Conservation (phyloP, 306 rosid species). For the Dalbergia oliveri region DNA sequence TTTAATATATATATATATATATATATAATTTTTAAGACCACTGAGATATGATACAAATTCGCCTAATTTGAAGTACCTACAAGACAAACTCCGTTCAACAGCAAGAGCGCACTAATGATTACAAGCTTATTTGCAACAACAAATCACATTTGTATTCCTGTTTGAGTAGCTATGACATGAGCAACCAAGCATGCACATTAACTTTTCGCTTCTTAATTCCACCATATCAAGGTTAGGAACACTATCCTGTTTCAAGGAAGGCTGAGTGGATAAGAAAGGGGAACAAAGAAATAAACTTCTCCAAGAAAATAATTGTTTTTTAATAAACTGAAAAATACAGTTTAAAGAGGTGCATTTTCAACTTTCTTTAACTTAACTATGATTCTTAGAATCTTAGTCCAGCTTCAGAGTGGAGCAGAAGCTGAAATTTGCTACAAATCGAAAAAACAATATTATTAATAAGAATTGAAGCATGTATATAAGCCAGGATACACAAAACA, state of each 20-base stretch:
- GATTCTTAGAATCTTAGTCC: background rate
- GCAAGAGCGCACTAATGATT: background rate
- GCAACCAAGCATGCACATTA: background rate
- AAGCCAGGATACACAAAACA: background rate
- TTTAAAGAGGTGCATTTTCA: background rate
- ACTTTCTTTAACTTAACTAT: background rate
- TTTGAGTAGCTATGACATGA: constrained; percentile 4
- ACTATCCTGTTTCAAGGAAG: background rate
- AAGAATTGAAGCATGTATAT: background rate
- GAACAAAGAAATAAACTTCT: background rate
- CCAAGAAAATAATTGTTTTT: background rate
- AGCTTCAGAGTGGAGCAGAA: no score
- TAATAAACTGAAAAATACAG: background rate
- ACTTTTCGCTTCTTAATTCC: constrained; percentile 1
- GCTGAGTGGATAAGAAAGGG: background rate
- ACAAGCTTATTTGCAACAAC: constrained; percentile 2
- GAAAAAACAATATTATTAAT: background rate
- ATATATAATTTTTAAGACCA: no score
- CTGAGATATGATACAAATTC: no score
- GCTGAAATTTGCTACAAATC: background rate
- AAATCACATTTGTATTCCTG: background rate
- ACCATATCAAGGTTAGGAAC: no score
- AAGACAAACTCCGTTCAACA: no score
- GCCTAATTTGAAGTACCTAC: no score
- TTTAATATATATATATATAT: no score